Conservation (phyloP, 2,329 filamentous ascomycete species). For the Fusarium keratoplasticum region DNA sequence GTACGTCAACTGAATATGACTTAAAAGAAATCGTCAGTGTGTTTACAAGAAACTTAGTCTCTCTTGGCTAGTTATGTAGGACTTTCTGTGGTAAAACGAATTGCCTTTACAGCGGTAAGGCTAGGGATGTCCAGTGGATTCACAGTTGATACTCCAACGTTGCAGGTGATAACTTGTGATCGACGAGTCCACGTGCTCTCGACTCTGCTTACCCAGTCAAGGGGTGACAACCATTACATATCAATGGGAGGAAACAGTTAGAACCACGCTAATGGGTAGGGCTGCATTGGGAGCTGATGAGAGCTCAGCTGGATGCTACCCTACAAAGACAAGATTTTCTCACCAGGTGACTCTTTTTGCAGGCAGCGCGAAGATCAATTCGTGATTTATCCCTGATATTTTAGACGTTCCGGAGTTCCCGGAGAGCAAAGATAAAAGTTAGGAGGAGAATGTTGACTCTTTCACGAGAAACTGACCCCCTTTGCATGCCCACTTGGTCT, state of each 20-base stretch:
- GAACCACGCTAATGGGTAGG: constrained; percentile 6
- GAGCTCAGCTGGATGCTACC: constrained; percentile 12
- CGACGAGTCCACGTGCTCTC: background rate
- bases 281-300: constrained; percentile 19
- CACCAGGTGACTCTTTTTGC: constrained; percentile 11
- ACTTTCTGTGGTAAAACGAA: background rate
- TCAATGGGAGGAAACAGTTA: background rate
- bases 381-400: background rate
- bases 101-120: background rate
- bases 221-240: background rate
- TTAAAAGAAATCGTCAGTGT: background rate
- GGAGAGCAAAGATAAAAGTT: background rate
- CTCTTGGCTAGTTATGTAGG: background rate
- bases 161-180: constrained; percentile 4
- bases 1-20: background rate
- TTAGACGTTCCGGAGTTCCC: constrained; percentile 16
- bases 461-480: background rate
- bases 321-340: constrained; percentile 8
- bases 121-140: background rate
- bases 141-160: background rate
- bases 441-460: background rate
- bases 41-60: background rate
- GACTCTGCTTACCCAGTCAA: background rate
- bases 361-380: background rate
- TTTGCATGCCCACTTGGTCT: background rate